phyloP scores from a whole-genome alignment of 2,329 filamentous ascomycete genomes.

The Chaetomium globosum region DNA sequence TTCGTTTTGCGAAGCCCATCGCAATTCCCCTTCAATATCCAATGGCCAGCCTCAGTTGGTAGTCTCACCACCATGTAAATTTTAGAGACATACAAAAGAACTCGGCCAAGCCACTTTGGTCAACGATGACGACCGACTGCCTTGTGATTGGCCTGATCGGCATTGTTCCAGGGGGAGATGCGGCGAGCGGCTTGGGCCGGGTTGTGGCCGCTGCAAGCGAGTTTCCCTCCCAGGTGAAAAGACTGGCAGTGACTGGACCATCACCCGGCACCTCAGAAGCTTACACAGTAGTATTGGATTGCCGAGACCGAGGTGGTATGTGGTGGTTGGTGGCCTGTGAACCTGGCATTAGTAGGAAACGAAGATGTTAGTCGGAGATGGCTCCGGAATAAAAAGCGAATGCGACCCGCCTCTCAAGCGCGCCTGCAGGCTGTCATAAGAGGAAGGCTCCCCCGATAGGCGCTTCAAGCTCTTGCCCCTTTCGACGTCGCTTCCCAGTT shows the following conservation, averaged over 20 bases:
- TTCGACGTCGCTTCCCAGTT: conserved; percentile 18
- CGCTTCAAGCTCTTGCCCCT: conserved; percentile 17
- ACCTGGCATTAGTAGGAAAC: not conserved
- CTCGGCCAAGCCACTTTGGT: not conserved
- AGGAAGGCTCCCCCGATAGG: conserved; percentile 18
- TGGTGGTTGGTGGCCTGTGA: not conserved
- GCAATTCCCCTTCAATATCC: not conserved
- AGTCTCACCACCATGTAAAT: not conserved
- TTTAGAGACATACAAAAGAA: not conserved
- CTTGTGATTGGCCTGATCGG: not conserved
- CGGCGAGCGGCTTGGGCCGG: not conserved
- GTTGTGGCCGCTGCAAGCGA: not conserved
- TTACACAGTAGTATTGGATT: not conserved
- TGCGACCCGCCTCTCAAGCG: not conserved
- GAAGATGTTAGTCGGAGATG: not conserved
- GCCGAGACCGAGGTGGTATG: not conserved
- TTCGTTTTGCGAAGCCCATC: conserved; percentile 2
- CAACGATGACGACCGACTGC: not conserved
- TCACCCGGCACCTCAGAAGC: not conserved
- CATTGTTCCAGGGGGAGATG: not conserved
- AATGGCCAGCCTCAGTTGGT: not conserved
- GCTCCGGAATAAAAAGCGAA: not conserved
- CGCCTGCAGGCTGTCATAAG: conserved; percentile 12
- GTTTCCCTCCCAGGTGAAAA: not conserved
- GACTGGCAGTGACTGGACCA: not conserved